Base-by-base conservation (phyloP, 306 rosid species). In the Comarum palustre region DNA sequence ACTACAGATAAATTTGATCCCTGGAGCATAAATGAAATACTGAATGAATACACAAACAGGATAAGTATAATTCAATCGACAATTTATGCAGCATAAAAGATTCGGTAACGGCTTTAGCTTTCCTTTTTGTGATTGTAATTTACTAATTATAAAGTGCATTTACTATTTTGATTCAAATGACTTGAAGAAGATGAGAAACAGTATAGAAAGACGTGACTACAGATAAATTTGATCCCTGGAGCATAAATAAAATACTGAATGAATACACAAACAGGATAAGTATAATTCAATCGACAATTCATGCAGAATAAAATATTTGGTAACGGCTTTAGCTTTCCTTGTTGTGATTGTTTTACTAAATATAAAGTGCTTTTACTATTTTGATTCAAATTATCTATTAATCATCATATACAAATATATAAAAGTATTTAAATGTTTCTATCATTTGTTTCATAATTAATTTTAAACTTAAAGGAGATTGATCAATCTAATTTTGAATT, bases 141-240 rank as follows among this genome's bases (percentile, higher is more conserved):
- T 12, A 14, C 17, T 17, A 22, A 0, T 6, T 41, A 29, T 11
- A 11, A 65, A 12, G 22, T 42, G 38, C 11, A 22, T 25, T 22
- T 22, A 9, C 12, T 39, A 8, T 10, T 42, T 39, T n/a, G 34
- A 31, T 31, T 31, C 34, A 31, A 42, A 92, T 74, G 73, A 92
- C 93, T 87, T 89, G 97, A 84, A 92, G 87, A 82, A 92, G 87
- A 71, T 80, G 73, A 51, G 90, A 86, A 68, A 89, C 65, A 31
- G 88, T 73, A 75, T 87, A 89, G 75, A 92, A 69, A 57, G 92
- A 83, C 15, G 83, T 80, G 73, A 82, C 78, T 50, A 86, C 77
- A 45, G 97, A 89, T 43, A 92, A 77, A 72, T 84, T 83, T 79
- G 79, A 78, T 25, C 66, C 92, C 96, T 92, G 87, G 31, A 71